Conservation (phyloP, 805 yeast genomes). For the Sungouiella thailandica region DNA sequence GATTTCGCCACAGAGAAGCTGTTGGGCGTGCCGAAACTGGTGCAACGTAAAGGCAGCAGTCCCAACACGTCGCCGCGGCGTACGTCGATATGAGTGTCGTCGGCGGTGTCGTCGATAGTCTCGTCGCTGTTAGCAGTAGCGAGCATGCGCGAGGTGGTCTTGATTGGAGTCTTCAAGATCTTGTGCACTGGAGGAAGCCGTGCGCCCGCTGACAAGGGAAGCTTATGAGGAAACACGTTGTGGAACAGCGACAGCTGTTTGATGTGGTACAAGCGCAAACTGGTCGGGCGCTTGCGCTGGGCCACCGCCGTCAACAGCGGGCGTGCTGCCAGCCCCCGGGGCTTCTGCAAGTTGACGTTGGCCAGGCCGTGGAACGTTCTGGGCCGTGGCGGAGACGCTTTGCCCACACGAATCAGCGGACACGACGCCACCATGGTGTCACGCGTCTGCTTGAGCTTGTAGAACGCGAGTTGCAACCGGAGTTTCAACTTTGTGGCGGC, state of each 20-base stretch:
- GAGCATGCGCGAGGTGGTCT: slow-evolving; percentile 21
- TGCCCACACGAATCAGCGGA: slow-evolving; percentile 11
- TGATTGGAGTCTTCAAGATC: slow-evolving; percentile 41
- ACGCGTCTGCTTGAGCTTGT: slow-evolving; percentile 27
- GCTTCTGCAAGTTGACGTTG: slow-evolving; percentile 13
- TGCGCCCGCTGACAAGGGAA: slow-evolving; percentile 9
- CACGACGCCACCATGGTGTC: slow-evolving; percentile 10
- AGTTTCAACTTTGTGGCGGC: slow-evolving; percentile 41
- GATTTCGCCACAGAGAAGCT: slow-evolving; percentile 43
- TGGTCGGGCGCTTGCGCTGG: slow-evolving; percentile 14
- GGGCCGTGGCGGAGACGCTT: slow-evolving; percentile 4
- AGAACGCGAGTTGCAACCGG: slow-evolving; percentile 38
- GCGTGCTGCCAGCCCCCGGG: slow-evolving; percentile 1
- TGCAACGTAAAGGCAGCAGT: slow-evolving; percentile 30
- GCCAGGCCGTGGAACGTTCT: slow-evolving; percentile 8
- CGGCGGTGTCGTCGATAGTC: slow-evolving; percentile 17
- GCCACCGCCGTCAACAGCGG: slow-evolving; percentile 16
- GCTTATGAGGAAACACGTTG: slow-evolving; percentile 10
- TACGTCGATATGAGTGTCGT: slow-evolving; percentile 13
- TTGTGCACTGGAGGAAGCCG: slow-evolving; percentile 37
- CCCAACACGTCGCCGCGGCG: slow-evolving; percentile 20
- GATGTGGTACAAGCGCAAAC: slow-evolving; percentile 34
- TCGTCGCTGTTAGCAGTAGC: slow-evolving; percentile 17
- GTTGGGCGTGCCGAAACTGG: slow-evolving; percentile 40
- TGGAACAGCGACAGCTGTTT: slow-evolving; percentile 32